Evolutionary conservation across 805 yeast species (phyloP).

Genomic region (Candida montana): DNA sequence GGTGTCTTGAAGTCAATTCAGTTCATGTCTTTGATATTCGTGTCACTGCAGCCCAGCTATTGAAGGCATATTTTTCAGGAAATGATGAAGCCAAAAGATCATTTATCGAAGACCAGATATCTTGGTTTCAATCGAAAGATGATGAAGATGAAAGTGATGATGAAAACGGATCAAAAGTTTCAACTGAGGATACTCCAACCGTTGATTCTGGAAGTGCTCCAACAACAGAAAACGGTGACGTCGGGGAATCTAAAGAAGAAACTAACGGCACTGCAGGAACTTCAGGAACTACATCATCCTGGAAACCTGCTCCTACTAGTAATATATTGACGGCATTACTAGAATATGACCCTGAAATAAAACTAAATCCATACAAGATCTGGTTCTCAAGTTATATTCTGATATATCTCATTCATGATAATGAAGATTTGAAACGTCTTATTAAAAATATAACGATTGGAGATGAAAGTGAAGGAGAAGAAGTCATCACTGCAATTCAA

Average conservation of each 20-base stretch:
- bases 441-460: slow-evolving; percentile 54
- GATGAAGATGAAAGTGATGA: slow-evolving; percentile 14
- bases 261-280: too few species aligned
- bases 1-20: slow-evolving; percentile 77
- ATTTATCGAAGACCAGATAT: slow-evolving; percentile 65
- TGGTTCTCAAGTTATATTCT: slow-evolving; percentile 79
- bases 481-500: slow-evolving; percentile 62
- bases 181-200: too few species aligned
- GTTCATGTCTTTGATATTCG: slow-evolving; percentile 82
- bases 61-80: slow-evolving; percentile 62
- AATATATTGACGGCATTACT: slow-evolving; percentile 68
- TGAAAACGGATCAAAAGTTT: too few species aligned
- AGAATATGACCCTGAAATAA: slow-evolving; percentile 67
- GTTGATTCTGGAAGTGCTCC: too few species aligned
- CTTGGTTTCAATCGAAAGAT: slow-evolving; percentile 30
- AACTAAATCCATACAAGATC: slow-evolving; percentile 76
- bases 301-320: slow-evolving; percentile 34
- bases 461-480: slow-evolving; percentile 57
- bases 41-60: slow-evolving; percentile 59
- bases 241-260: too few species aligned
- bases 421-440: slow-evolving; percentile 41
- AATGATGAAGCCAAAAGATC: slow-evolving; percentile 56
- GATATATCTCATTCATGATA: slow-evolving; percentile 54
- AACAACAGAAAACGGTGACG: not conserved
- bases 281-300: too few species aligned